These are phyloP conservation scores for Rauvolfia tetraphylla DNA, from an alignment of 257 asterid genomes.

Conservation along the genomic window DNA sequence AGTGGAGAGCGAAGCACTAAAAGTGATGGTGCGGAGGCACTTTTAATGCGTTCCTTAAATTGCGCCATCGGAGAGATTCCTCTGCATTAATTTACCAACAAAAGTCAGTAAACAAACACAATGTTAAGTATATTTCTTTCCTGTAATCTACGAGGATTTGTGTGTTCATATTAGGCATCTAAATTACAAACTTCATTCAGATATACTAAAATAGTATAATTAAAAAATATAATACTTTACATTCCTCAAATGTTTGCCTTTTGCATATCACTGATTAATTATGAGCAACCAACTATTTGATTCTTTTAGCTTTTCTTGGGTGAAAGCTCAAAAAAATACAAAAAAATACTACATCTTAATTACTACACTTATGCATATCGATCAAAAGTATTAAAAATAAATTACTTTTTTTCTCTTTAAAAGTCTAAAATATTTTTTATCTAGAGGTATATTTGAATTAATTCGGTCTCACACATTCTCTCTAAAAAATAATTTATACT, in stretches of 20 bases:
- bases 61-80: conserved; percentile 42
- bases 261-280: neutral
- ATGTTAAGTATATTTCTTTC: neutral
- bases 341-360: too few species aligned
- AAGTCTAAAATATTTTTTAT: too few species aligned
- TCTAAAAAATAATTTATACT: too few species aligned
- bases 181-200: neutral
- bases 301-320: neutral
- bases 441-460: too few species aligned
- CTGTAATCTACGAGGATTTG: neutral
- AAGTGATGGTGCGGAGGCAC: conserved; percentile 16
- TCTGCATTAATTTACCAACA: conserved; percentile 24
- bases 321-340: neutral
- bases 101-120: neutral
- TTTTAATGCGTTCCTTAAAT: conserved; percentile 39
- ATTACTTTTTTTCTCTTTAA: too few species aligned
- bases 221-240: too few species aligned
- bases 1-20: too few species aligned
- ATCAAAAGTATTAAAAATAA: too few species aligned
- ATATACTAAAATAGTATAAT: too few species aligned
- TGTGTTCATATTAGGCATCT: neutral
- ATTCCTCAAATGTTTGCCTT: neutral
- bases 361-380: too few species aligned
- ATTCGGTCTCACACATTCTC: too few species aligned
- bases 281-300: neutral